Percentiles rank a stretch among this genome's conserved stretches.
Conservation (phyloP, 306 rosid genomes). For the Phaseolus lunatus region DNA sequence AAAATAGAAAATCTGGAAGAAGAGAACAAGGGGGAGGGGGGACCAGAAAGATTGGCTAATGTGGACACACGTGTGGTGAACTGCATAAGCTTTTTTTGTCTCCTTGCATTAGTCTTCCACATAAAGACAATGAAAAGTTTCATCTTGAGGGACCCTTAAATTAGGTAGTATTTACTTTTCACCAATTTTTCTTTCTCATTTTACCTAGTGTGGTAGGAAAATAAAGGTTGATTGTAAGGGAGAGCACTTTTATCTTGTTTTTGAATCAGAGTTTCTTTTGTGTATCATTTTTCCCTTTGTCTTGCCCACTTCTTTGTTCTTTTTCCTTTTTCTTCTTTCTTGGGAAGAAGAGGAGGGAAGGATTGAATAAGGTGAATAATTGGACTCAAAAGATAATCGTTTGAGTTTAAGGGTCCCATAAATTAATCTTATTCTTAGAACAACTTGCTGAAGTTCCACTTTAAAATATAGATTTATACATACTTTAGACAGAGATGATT, state of each 20-base stretch:
- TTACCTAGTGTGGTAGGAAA: conserved; percentile 41
- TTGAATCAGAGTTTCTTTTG: conserved; percentile 27
- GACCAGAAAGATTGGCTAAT: conserved; percentile 25
- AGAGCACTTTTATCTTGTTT: conserved; percentile 27
- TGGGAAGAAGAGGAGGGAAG: conserved; percentile 27
- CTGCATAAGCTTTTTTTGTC: conserved; percentile 41
- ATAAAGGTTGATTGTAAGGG: conserved; percentile 33
- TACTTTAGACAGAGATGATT: conserved; percentile 40
- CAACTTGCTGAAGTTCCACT: conserved; percentile 33
- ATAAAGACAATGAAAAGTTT: conserved; percentile 36
- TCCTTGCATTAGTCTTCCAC: conserved; percentile 43
- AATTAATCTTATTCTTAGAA: conserved; percentile 38
- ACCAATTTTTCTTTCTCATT: conserved; percentile 44
- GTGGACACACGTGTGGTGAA: conserved; percentile 55
- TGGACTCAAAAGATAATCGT: conserved; percentile 26
- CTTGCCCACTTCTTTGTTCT: conserved; percentile 21
- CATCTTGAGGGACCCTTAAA: conserved; percentile 45
- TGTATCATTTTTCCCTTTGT: background rate
- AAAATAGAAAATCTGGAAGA: conserved; percentile 36
- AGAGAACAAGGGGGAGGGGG: conserved; percentile 12
- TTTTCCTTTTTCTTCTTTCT: conserved; percentile 28
- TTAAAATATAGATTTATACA: conserved; percentile 32
- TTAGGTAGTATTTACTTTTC: conserved; percentile 46
- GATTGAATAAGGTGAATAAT: conserved; percentile 26
- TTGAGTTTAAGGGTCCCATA: conserved; percentile 50